Evolutionary conservation across 306 rosid genomes (phyloP).

Genomic region (Rosa chinensis): DNA sequence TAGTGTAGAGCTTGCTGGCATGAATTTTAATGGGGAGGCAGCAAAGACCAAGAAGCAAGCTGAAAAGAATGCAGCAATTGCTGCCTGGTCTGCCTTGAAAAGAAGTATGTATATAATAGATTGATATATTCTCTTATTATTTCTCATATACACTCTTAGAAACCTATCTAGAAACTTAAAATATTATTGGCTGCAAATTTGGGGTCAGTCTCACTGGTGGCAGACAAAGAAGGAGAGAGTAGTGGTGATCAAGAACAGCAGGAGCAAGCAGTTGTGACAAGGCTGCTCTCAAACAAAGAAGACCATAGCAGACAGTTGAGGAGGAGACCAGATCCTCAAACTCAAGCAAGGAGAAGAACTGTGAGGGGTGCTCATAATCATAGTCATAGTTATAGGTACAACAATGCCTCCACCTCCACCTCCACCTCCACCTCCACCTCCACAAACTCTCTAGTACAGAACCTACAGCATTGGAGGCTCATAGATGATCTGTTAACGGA

Average conservation of each 20-base stretch:
- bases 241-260: conserved; percentile 25
- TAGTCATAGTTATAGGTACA: conserved; percentile 4
- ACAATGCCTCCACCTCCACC: conserved; percentile 13
- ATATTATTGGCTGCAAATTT: conserved; percentile 3
- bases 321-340: conserved; percentile 27
- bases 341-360: conserved; percentile 28
- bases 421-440: conserved; percentile 13
- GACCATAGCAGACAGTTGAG: conserved; percentile 25
- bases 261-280: conserved; percentile 31
- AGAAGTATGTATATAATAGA: conserved; percentile 5
- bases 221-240: conserved; percentile 17
- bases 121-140: not conserved
- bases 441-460: not conserved
- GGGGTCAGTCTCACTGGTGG: conserved; percentile 8
- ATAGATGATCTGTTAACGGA: conserved; percentile 32
- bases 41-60: conserved; percentile 41
- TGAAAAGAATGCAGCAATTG: conserved; percentile 38
- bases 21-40: conserved; percentile 28
- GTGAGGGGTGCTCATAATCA: not conserved
- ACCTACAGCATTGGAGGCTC: conserved; percentile 26
- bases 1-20: conserved; percentile 29
- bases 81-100: conserved; percentile 38
- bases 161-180: not conserved
- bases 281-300: conserved; percentile 28
- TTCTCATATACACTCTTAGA: not conserved